Base-by-base conservation (phyloP, 2,329 filamentous ascomycete genomes). In the Alternaria infectoria region DNA sequence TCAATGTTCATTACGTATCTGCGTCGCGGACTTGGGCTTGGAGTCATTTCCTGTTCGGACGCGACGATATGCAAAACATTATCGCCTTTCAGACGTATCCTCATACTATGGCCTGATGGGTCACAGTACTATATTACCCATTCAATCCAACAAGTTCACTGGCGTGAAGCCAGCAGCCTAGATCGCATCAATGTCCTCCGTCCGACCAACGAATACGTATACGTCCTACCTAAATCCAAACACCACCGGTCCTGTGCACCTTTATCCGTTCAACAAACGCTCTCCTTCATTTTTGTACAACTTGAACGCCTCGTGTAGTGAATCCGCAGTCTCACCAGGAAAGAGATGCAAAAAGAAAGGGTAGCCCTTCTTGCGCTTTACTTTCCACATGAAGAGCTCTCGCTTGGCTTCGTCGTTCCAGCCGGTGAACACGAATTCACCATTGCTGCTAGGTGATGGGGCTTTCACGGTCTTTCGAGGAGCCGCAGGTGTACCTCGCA, bases 361-460 rank as follows among this genome's bases (percentile, higher is more conserved):
- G 23, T 43, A 43, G 9, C 59, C 59, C 45, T 61, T 61, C 26
- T 52, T 61, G 23, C 40, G 40, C 23, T 57, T 45, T 8, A 36
- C 25, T 23, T 57, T 61, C 59, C 59, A 57, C 26, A 49, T 26
- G 36, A 57, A 61, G 26, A 61, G 15, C 21, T 21, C 32, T 28
- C 32, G 40, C 19, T 61, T 61, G 6, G 59, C 54, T 23, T 57
- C 54, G 15, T 61, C 54, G n/a, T 61, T 46, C 59, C 59, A 61
- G 5, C 46, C 46, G 7, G 49, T 45, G 17, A 61, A 57, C 15
- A 51, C 7, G 46, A 61, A 61, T 44, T 60, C 32, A 2, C 25
- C 19, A 11, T 45, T 45, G 19, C 12, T n/a, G 26, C 13, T 21
- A 19, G 19, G 6, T 17, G 15, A 15, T 10, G 36, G n/a, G 12